Evolutionary conservation across 768 basidiomycete species (phyloP), one percentile per base, ranked within the genome.

Genomic region (Pulveroboletus sp.): DNA sequence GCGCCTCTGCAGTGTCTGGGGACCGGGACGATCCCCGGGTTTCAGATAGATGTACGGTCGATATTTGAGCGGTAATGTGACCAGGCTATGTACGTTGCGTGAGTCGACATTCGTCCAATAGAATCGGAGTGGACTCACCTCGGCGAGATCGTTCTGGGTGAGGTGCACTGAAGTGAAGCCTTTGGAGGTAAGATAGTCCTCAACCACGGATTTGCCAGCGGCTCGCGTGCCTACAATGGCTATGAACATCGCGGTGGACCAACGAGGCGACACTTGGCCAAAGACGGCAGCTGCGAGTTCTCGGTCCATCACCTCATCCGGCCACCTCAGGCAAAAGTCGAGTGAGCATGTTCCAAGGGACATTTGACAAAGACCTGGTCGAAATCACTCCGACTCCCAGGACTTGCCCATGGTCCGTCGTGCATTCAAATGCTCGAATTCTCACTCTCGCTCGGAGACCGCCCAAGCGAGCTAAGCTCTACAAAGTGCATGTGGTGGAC

Each of bases 161-260:
- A 84, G 67, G 31, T 67, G 69, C 41, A 88, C 75, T 9, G 72
- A 64, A 13, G 67, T 71, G 57, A 89, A 90, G 5, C 77, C 78
- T 55, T 84, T 80, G 4, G 66, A 60, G 28, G 81, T 69, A 15
- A 89, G 75, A 59, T 83, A 87, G 28, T 80, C 72, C 59, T 79
- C 72, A 15, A 89, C 70, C 14, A 71, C 70, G 10, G 80, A 74
- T 60, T 83, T 84, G 8, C 86, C 86, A 21, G 86, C 77, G 50
- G 69, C 76, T 11, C 72, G 75, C 0, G 84, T 80, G 39, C 85
- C 86, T 43, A 84, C 70, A 43, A 88, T 77, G 26, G 83, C 79
- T 57, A 87, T 75, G 65, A 87, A 80, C 85, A 87, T 87, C 50
- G 47, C 33, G 7, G 27, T 41, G 33, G 31, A 53, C 21, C 14